phyloP scores from a whole-genome alignment of 23 red algal genomes.

The Gracilaria caudata region DNA sequence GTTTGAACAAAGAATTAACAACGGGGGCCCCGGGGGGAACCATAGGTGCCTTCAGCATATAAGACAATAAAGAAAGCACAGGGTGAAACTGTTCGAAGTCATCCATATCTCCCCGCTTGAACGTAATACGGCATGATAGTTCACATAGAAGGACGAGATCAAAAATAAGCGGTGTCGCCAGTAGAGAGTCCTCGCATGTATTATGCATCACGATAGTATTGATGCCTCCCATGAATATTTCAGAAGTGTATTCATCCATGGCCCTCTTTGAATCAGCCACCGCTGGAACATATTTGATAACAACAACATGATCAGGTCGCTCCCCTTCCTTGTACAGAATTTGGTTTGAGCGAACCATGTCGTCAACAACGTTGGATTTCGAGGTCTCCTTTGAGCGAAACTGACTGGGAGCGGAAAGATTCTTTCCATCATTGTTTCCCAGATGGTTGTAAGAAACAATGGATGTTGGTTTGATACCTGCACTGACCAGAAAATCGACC shows the following conservation, averaged over 20 bases:
- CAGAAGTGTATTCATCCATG: conserved; percentile 95
- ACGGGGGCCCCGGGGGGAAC: conserved; percentile 87
- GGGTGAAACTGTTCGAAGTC: conserved; percentile 82
- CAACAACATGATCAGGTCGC: conserved; percentile 97
- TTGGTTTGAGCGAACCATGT: conserved; percentile 92
- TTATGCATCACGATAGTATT: conserved; percentile 96
- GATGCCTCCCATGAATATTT: conserved; percentile 98
- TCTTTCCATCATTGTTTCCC: conserved; percentile 98
- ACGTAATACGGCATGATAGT: conserved; percentile 84
- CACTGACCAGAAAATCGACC: conserved; percentile 91
- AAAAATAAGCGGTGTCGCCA: conserved; percentile 94
- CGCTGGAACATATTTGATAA: conserved; percentile 99
- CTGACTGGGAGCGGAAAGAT: conserved; percentile 94
- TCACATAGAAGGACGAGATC: conserved; percentile 92
- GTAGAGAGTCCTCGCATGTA: conserved; percentile 96
- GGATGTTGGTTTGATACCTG: conserved; percentile 90
- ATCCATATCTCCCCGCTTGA: conserved; percentile 64
- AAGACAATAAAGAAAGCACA: conserved; percentile 93
- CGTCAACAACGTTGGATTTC: conserved; percentile 96
- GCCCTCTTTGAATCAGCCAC: conserved; percentile 95
- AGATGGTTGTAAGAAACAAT: conserved; percentile 99
- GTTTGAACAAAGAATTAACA: conserved; percentile 94
- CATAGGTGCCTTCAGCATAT: conserved; percentile 97
- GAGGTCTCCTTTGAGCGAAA: conserved; percentile 97
- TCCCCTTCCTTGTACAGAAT: conserved; percentile 89